phyloP scores from a whole-genome alignment of 1,284 basidiomycete species.

The Marasmius fiardii region DNA sequence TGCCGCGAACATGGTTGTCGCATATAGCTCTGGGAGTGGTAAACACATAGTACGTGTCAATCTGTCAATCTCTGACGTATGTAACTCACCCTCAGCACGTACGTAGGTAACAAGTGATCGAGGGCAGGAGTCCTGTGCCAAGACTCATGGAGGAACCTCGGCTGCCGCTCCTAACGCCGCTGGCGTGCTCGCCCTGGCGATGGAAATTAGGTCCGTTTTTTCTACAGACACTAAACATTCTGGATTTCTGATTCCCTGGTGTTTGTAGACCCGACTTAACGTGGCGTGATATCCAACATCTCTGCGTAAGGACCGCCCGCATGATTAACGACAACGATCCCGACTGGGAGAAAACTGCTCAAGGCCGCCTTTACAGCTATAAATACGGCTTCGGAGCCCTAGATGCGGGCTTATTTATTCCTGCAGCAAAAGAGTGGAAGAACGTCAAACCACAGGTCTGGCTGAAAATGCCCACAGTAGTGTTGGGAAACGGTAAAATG shows the following conservation, averaged over 20 bases:
- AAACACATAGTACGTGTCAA: constrained; percentile 77
- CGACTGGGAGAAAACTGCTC: constrained; percentile 89
- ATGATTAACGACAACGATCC: constrained; percentile 88
- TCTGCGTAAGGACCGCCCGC: constrained; percentile 79
- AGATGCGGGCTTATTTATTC: constrained; percentile 83
- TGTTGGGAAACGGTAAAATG: constrained; percentile 63
- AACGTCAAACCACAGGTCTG: constrained; percentile 95
- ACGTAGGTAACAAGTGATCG: constrained; percentile 91
- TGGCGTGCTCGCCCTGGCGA: constrained; percentile 85
- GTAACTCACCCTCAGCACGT: constrained; percentile 1
- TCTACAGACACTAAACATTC: no score
- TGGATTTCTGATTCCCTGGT: neutral
- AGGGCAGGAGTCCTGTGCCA: constrained; percentile 82
- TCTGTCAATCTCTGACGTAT: constrained; percentile 17
- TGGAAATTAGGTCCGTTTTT: constrained; percentile 70
- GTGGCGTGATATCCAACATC: constrained; percentile 96
- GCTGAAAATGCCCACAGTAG: constrained; percentile 74
- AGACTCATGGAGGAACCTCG: constrained; percentile 91
- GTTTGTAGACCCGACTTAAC: constrained; percentile 78
- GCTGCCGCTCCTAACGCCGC: constrained; percentile 96
- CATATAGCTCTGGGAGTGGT: constrained; percentile 95
- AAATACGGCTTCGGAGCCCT: constrained; percentile 96
- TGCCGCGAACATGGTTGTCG: constrained; percentile 94
- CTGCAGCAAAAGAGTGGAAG: constrained; percentile 79
- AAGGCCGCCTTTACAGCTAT: constrained; percentile 87